phyloP scores from a whole-genome alignment of 208 protist genomes.

The Angomonas deanei region DNA sequence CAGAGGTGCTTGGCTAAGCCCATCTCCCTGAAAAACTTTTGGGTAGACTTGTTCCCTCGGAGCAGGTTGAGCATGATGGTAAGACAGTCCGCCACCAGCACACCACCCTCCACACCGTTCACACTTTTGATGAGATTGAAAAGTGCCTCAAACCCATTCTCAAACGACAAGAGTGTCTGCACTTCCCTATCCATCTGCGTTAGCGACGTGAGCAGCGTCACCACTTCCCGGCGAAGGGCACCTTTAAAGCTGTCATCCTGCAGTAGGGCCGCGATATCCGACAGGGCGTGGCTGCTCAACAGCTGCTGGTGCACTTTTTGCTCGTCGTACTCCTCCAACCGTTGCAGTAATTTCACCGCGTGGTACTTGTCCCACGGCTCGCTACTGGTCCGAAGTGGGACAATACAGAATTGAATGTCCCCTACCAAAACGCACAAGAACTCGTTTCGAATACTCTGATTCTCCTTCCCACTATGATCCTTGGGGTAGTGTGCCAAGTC shows the following conservation, averaged over 20 bases:
- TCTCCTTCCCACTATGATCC: slow-evolving; percentile 15
- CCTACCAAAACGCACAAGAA: slow-evolving; percentile 44
- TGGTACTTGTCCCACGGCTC: slow-evolving; percentile 49
- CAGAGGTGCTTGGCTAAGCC: slow-evolving; percentile 47
- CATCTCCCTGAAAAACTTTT: slow-evolving; percentile 84
- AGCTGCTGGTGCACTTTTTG: slow-evolving; percentile 42
- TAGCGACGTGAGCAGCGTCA: slow-evolving; percentile 58
- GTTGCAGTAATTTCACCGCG: slow-evolving; percentile 52
- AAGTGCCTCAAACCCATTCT: slow-evolving; percentile 76
- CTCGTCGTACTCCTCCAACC: slow-evolving; percentile 59
- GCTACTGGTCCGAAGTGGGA: slow-evolving; percentile 16
- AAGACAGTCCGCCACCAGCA: slow-evolving; percentile 64
- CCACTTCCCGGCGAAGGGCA: slow-evolving; percentile 31
- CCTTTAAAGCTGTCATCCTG: slow-evolving; percentile 41
- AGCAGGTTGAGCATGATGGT: slow-evolving; percentile 82
- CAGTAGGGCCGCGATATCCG: slow-evolving; percentile 51
- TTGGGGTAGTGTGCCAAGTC: slow-evolving; percentile 42
- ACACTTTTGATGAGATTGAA: slow-evolving; percentile 50
- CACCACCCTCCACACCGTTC: slow-evolving; percentile 45
- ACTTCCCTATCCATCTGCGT: slow-evolving; percentile 62
- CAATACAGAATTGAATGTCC: slow-evolving; percentile 45
- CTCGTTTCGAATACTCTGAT: slow-evolving; percentile 35
- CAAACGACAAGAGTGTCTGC: slow-evolving; percentile 75
- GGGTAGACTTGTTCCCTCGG: slow-evolving; percentile 71
- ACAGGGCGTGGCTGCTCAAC: slow-evolving; percentile 51